These are phyloP conservation scores for Boletus tylopilopsis DNA, from an alignment of 768 basidiomycete species.

Conservation along the genomic window DNA sequence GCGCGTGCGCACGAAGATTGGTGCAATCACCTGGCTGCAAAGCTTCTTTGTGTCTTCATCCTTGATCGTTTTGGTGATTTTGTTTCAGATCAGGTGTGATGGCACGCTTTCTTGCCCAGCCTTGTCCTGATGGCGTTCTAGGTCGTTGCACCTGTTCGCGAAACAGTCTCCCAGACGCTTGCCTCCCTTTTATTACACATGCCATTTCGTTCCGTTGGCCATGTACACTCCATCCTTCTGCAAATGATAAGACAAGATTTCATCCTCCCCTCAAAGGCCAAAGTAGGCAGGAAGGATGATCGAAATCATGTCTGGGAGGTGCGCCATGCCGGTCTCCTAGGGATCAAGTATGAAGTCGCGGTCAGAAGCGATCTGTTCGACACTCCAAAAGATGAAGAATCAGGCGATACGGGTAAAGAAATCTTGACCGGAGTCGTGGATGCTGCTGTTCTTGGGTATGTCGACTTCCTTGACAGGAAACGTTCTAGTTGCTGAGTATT, in stretches of 20 bases:
- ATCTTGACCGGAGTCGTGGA: conserved; percentile 82
- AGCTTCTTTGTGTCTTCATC: conserved; percentile 85
- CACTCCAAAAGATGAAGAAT: conserved; percentile 32
- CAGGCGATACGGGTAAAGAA: conserved; percentile 42
- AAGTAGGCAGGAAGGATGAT: conserved; percentile 34
- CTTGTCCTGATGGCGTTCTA: conserved; percentile 18
- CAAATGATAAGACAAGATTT: conserved; percentile 95
- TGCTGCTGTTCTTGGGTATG: conserved; percentile 85
- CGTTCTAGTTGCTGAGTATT: conserved; percentile 8
- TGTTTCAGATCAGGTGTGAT: conserved; percentile 77
- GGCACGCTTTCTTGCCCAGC: neutral
- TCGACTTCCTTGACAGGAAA: neutral
- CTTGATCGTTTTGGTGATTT: conserved; percentile 99
- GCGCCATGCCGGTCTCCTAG: conserved; percentile 94
- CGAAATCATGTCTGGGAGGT: conserved; percentile 88
- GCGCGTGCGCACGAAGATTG: conserved; percentile 71
- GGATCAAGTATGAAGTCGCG: conserved; percentile 97
- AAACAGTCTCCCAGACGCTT: conserved; percentile 92
- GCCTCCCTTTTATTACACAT: conserved; percentile 87
- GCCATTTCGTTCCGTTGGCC: conserved; percentile 71
- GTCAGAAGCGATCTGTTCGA: conserved; percentile 81
- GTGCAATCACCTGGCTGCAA: conserved; percentile 86
- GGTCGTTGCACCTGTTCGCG: conserved; percentile 95
- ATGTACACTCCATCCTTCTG: conserved; percentile 79
- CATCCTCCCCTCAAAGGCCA: conserved; percentile 38